A percentile compares a stretch with the other conserved stretches of the same genome.
Evolutionary conservation across 2,329 filamentous ascomycete genomes (phyloP).

Genomic region (Celoporthe dispersa): DNA sequence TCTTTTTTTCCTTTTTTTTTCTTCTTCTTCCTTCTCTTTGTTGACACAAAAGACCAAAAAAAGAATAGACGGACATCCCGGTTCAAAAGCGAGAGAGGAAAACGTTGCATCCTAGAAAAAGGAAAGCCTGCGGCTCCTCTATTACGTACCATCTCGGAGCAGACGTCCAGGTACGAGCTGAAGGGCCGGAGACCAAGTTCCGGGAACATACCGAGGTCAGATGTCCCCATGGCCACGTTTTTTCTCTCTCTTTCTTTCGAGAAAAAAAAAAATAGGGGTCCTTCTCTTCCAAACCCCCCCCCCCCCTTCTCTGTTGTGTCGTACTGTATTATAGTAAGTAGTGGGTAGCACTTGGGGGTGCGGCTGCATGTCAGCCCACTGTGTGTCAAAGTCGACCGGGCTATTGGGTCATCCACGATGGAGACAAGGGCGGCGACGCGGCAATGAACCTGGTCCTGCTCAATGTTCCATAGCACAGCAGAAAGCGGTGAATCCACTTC

Average conservation of each 20-base stretch:
- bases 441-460: constrained; percentile 2
- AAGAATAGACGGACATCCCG: background rate
- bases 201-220: constrained; percentile 24
- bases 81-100: background rate
- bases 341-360: background rate
- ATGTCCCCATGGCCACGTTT: constrained; percentile 24
- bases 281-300: background rate
- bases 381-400: constrained; percentile 14
- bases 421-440: background rate
- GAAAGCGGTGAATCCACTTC: constrained; percentile 1
- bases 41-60: background rate
- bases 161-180: constrained; percentile 17
- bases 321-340: background rate
- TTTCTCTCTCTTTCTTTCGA: background rate
- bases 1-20: background rate
- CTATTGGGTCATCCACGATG: background rate
- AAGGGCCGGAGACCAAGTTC: constrained; percentile 11
- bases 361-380: background rate
- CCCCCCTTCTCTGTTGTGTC: background rate
- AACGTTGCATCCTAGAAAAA: background rate
- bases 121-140: background rate
- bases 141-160: constrained; percentile 27
- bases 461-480: background rate
- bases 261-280: constrained; percentile 22
- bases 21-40: background rate